phyloP scores from a whole-genome alignment of 768 basidiomycete genomes.

The Mycena belliarum region DNA sequence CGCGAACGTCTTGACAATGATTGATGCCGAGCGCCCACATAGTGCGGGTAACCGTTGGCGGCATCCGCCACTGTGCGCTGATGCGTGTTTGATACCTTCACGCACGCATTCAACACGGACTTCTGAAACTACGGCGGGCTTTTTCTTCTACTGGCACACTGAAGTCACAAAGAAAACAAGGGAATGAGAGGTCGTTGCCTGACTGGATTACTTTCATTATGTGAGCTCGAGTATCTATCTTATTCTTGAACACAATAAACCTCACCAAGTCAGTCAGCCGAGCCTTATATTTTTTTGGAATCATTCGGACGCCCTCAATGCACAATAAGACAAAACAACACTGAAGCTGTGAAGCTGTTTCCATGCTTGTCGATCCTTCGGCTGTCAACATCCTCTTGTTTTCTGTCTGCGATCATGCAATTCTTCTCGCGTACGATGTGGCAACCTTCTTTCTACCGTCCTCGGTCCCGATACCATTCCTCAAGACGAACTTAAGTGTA shows the following conservation, averaged over 20 bases:
- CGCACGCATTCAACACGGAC: background rate
- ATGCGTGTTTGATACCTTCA: background rate
- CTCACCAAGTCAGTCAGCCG: background rate
- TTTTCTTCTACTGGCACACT: background rate
- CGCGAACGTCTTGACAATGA: slow-evolving; percentile 2
- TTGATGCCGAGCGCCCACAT: background rate
- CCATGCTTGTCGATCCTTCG: background rate
- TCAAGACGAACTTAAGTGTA: background rate
- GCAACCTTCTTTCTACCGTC: background rate
- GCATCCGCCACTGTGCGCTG: background rate
- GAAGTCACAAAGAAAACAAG: background rate
- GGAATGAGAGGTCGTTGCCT: background rate
- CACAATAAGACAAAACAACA: slow-evolving; percentile 10
- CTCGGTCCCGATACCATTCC: background rate
- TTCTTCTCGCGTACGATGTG: background rate
- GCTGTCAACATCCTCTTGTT: background rate
- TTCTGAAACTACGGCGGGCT: background rate
- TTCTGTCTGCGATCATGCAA: background rate
- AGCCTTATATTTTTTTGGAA: slow-evolving; percentile 7
- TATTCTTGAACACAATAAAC: background rate
- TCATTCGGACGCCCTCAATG: slow-evolving; percentile 9
- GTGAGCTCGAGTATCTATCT: background rate
- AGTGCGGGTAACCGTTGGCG: background rate
- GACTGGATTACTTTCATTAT: background rate
- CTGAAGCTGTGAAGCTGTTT: background rate